Percentiles rank a stretch among this genome's conserved stretches.
Conservation (phyloP, 1,284 basidiomycete species). For the Afroboletus lepidellus region DNA sequence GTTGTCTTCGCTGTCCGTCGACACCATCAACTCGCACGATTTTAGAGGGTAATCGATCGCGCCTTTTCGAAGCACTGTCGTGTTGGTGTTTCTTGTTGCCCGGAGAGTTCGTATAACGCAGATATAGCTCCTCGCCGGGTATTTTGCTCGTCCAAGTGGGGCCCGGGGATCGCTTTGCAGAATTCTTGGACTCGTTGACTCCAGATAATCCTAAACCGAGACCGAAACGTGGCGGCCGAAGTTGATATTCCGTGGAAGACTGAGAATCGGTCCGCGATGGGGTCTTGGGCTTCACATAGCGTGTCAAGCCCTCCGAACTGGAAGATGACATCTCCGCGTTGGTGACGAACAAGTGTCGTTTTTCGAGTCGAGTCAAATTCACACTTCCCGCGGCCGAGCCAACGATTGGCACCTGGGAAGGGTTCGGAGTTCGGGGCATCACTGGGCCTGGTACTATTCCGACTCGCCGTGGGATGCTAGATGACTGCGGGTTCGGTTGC, state of each 20-base stretch:
- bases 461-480: conserved; percentile 40
- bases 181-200: conserved; percentile 13
- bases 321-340: conserved; percentile 52
- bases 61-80: conserved; percentile 9
- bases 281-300: conserved; percentile 19
- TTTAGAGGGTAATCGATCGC: conserved; percentile 9
- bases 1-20: conserved; percentile 19
- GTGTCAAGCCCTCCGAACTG: conserved; percentile 37
- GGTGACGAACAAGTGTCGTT: conserved; percentile 49
- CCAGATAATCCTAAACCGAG: conserved; percentile 30
- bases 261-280: conserved; percentile 19
- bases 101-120: conserved; percentile 6
- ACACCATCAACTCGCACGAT: conserved; percentile 3
- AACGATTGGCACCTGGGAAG: background rate
- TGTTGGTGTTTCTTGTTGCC: conserved; percentile 10
- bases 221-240: conserved; percentile 29
- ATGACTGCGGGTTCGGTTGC: conserved; percentile 21
- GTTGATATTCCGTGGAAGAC: conserved; percentile 24
- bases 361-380: conserved; percentile 23
- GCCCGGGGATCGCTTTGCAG: conserved; percentile 6
- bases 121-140: conserved; percentile 3
- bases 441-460: conserved; percentile 19
- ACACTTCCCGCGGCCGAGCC: conserved; percentile 6
- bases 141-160: conserved; percentile 18
- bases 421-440: conserved; percentile 4